phyloP scores from a whole-genome alignment of 108 stramenopile genomes.

The Hondaea fermentalgiana region DNA sequence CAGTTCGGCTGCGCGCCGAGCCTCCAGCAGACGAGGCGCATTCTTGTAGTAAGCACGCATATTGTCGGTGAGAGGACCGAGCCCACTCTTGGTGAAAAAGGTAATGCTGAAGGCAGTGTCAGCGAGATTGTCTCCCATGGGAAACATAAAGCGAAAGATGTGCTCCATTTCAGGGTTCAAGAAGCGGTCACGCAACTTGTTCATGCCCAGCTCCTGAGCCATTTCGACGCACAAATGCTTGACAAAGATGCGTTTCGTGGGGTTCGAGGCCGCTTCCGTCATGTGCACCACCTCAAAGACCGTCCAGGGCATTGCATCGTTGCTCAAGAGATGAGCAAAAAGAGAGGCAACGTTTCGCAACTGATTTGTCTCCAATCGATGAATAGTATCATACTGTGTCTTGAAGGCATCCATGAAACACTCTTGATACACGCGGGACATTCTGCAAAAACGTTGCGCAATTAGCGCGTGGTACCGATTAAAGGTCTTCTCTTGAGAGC shows the following conservation, averaged over 20 bases:
- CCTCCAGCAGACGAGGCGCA: constrained; percentile 63
- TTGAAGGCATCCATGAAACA: constrained; percentile 75
- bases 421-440: constrained; percentile 72
- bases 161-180: constrained; percentile 49
- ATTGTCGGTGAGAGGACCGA: constrained; percentile 93
- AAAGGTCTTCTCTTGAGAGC: constrained; percentile 90
- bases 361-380: constrained; percentile 96
- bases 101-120: constrained; percentile 96
- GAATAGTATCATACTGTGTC: constrained; percentile 79
- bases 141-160: constrained; percentile 87
- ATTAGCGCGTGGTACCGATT: constrained; percentile 88
- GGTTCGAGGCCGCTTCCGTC: constrained; percentile 93
- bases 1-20: background rate
- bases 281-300: constrained; percentile 73
- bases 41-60: constrained; percentile 83
- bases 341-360: constrained; percentile 95
- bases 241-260: constrained; percentile 89
- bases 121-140: constrained; percentile 74
- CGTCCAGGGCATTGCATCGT: constrained; percentile 93
- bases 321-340: constrained; percentile 92
- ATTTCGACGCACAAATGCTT: constrained; percentile 95
- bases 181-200: constrained; percentile 71
- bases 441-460: constrained; percentile 81
- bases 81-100: constrained; percentile 94
- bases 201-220: constrained; percentile 85